These are phyloP conservation scores for Camelina sativa DNA, from an alignment of 345 rosid genomes.

Conservation along the genomic window DNA sequence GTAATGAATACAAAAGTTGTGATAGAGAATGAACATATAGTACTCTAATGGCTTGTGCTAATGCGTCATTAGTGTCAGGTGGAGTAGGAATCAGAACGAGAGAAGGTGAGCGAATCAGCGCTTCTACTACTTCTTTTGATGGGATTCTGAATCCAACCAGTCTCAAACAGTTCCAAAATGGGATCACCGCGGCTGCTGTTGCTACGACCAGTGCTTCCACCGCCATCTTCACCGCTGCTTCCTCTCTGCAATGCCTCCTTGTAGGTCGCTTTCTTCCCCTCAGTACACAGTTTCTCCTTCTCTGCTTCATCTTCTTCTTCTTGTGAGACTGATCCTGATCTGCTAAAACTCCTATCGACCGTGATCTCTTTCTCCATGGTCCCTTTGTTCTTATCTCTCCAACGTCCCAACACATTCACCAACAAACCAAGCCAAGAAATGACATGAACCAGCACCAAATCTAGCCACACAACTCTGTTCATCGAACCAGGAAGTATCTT, in stretches of 20 bases:
- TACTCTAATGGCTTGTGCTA: not conserved
- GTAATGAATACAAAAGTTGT: not conserved
- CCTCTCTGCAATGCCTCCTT: conserved; percentile 64
- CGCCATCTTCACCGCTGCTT: conserved; percentile 37
- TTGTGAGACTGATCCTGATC: conserved; percentile 35
- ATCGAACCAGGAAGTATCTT: conserved; percentile 42
- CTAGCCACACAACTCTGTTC: conserved; percentile 46
- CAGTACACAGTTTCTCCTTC: not conserved
- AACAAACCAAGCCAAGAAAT: conserved; percentile 53
- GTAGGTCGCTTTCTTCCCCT: conserved; percentile 43
- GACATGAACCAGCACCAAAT: conserved; percentile 40
- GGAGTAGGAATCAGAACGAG: conserved; percentile 33
- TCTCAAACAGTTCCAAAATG: conserved; percentile 59
- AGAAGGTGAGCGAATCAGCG: conserved; percentile 31
- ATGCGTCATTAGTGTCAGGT: not conserved
- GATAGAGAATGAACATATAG: not conserved
- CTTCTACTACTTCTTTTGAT: conserved; percentile 32
- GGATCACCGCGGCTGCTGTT: conserved; percentile 40
- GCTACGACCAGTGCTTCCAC: conserved; percentile 29
- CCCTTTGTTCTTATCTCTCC: conserved; percentile 44
- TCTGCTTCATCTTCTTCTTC: conserved; percentile 19
- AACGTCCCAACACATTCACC: conserved; percentile 27
- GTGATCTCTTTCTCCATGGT: conserved; percentile 63
- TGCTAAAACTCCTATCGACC: conserved; percentile 46
- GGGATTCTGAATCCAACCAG: conserved; percentile 55